phyloP scores from a whole-genome alignment of 495 filamentous ascomycete genomes.

The Penicillium coprophilum region DNA sequence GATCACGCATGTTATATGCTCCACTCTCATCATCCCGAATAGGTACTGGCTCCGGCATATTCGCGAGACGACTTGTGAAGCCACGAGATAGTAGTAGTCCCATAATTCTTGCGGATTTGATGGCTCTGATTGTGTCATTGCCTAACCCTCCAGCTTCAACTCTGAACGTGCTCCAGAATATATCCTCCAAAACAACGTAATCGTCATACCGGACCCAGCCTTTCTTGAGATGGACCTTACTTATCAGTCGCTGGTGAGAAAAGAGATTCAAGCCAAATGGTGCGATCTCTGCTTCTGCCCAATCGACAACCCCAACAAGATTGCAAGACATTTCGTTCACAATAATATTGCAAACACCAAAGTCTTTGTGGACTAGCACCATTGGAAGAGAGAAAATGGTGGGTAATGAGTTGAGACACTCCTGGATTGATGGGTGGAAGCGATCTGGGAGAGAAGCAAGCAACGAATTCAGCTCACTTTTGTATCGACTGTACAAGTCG shows the following conservation, averaged over 20 bases:
- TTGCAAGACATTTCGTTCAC: too few species aligned
- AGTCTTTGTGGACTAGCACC: too few species aligned
- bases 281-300: constrained; percentile 40
- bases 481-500: too few species aligned
- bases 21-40: constrained; percentile 42
- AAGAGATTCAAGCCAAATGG: constrained; percentile 43
- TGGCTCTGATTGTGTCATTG: constrained; percentile 27
- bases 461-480: too few species aligned
- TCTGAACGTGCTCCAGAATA: constrained; percentile 37
- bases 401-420: too few species aligned
- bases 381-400: too few species aligned
- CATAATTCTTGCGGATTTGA: constrained; percentile 38
- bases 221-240: constrained; percentile 36
- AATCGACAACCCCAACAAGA: constrained; percentile 46
- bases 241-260: constrained; percentile 34
- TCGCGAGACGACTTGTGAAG: constrained; percentile 43
- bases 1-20: constrained; percentile 37
- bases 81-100: constrained; percentile 37
- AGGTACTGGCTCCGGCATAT: constrained; percentile 33
- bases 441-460: too few species aligned
- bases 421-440: too few species aligned
- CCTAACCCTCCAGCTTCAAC: constrained; percentile 33
- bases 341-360: too few species aligned
- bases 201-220: constrained; percentile 40
- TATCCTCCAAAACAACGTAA: constrained; percentile 30